Conservation (phyloP, 345 rosid species). For the Durio zibethinus region DNA sequence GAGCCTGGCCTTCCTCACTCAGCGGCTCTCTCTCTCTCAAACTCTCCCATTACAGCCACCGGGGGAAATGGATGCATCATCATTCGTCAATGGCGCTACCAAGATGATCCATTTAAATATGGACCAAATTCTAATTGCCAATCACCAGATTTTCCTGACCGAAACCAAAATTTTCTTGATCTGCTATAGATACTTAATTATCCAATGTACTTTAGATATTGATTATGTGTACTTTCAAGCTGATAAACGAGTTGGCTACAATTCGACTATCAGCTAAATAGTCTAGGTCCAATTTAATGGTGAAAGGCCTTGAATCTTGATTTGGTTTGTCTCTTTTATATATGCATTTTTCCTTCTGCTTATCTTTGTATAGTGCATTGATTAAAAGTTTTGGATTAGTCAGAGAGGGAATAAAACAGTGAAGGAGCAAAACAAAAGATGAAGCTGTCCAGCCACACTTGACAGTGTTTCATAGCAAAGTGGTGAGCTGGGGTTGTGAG, state of each 20-base stretch:
- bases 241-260: neutral
- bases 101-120: neutral
- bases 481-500: neutral
- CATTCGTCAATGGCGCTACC: neutral
- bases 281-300: neutral
- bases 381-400: neutral
- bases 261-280: neutral
- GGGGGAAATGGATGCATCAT: no score
- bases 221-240: neutral
- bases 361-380: neutral
- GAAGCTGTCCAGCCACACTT: neutral
- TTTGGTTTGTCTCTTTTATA: neutral
- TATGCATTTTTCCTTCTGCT: neutral
- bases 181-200: neutral
- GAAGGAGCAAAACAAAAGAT: neutral
- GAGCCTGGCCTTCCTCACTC: neutral
- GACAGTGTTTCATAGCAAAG: neutral
- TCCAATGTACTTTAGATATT: neutral
- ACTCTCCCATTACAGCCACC: no score
- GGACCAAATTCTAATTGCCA: neutral
- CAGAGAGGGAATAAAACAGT: neutral
- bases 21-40: neutral
- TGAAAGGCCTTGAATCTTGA: neutral
- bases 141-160: neutral
- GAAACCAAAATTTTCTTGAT: conserved; percentile 1